Evolutionary conservation across 352 stramenopile species (phyloP), one percentile per base, ranked within the genome.

Genomic region (Blastocystis sp.): DNA sequence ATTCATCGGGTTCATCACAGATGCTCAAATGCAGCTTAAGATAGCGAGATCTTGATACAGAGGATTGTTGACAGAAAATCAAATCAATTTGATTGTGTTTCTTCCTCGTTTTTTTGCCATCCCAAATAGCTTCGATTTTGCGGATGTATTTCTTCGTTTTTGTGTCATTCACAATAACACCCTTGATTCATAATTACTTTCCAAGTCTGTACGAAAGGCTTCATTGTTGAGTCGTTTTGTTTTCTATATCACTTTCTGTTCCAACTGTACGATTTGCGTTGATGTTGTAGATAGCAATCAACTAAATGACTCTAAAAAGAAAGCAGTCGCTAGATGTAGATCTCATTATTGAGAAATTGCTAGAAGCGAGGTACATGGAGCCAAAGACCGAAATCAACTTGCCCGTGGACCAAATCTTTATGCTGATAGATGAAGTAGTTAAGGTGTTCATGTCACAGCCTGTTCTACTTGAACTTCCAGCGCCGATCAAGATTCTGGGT

Each of bases 391-490:
- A 96, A 89, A 95, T 98, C 57, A 93, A 96, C 86, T 90, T 98
- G n/a, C 92, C 92, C 8, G 94, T 98, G 90, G 91, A 90, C 54
- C 94, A 98, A 89, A 97, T 98, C 85, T 94, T 94, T 61, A 94
- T 94, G 79, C 91, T 99, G 27, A 99, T 96, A 86, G 90, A 97
- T 40, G 93, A 96, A 72, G 92, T 93, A 71, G 91, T 94, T 78
- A 94, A 99, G 87, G 92, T 98, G 65, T 97, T 99, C 87, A 95
- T 98, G 75, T 90, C 90, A 27, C 96, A 99, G 89, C 96, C 96
- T 7, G 98, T 99, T 89, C 91, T 99, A 57, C 87, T 99, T 53
- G 96, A 99, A 89, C 90, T 99, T 29, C 95, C 99, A 89, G 95
- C 95, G 44, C 96, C 96, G 6, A 97, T 97, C 86, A 97, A 97